Base-by-base conservation (phyloP, 164 flowering plant species). In the Stephania cephalantha region DNA sequence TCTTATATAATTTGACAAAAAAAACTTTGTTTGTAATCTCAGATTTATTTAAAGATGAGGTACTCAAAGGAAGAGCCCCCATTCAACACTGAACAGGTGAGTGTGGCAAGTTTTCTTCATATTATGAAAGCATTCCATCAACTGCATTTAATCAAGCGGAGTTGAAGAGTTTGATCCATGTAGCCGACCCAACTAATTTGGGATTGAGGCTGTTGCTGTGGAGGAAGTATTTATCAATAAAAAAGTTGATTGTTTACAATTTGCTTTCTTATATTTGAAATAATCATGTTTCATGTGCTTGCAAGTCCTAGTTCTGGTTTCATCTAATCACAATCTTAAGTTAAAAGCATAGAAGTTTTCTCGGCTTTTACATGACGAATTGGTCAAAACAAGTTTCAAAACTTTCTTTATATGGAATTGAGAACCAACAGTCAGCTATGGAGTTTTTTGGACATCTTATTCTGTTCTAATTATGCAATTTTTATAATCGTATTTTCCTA, bases 1-100 rank as follows among this genome's bases (percentile, higher is more conserved):
- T 10, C 55, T 50, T 18, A 61, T 6, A 18, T 61, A 9, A 61
- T n/a, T 61, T 3, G 6, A n/a, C 66, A 58, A 61, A n/a, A 61
- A n/a, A 35, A 17, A 17, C 7, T 61, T 61, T 25, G 20, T 18
- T 50, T 61, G 66, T 61, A 1, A 61, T 61, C 25, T 17, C 66
- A 61, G 66, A 61, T n/a, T 18, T 61, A 61, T 61, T 15, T 25
- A 61, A 61, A 61, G 66, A 61, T 61, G 66, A 61, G 66, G 66
- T 61, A 61, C 66, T 4, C 8, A 18, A 61, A 61, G n/a, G 66
- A 61, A 25, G 66, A 61, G 20, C 66, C 66, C 25, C 66, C 25
- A 61, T 1, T 61, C 66, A 61, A 17, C 20, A 18, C 20, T 61
- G 66, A 61, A 61, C 66, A 61, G 66, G 66, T 61, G 25, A 61